These are phyloP conservation scores for Rhizopus sp. DNA, from an alignment of 371 early-diverging fungal species.

Conservation along the genomic window DNA sequence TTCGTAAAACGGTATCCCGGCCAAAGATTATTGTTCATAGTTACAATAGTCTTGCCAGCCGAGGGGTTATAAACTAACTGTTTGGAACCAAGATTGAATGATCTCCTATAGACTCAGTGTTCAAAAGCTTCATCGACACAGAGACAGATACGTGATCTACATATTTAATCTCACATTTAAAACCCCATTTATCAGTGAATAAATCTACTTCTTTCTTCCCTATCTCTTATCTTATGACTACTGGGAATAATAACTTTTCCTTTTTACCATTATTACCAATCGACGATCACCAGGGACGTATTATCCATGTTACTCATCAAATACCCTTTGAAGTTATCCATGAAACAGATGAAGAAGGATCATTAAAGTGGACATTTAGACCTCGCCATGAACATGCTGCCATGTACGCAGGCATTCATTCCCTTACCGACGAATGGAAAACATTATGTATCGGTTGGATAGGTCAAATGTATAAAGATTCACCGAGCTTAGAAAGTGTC, in stretches of 20 bases:
- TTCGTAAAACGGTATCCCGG: conserved; percentile 28
- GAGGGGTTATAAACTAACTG: conserved; percentile 28
- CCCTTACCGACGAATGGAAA: conserved; percentile 52
- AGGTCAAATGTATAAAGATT: conserved; percentile 49
- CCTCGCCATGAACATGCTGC: conserved; percentile 68
- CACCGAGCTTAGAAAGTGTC: conserved; percentile 16
- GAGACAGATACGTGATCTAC: conserved; percentile 43
- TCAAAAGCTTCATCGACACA: conserved; percentile 15
- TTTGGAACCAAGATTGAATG: conserved; percentile 37
- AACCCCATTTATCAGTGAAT: conserved; percentile 3
- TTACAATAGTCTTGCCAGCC: conserved; percentile 42
- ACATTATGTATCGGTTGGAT: conserved; percentile 71
- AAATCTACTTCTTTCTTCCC: conserved; percentile 2
- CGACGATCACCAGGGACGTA: conserved; percentile 29
- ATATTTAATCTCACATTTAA: neutral
- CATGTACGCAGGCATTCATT: conserved; percentile 72
- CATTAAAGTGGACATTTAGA: conserved; percentile 36
- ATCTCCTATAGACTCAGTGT: conserved; percentile 34
- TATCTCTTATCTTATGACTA: neutral
- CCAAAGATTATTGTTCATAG: conserved; percentile 39
- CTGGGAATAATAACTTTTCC: neutral
- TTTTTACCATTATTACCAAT: conserved; percentile 19
- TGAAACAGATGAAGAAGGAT: conserved; percentile 21
- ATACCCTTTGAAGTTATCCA: conserved; percentile 26
- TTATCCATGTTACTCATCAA: conserved; percentile 53